A percentile compares a stretch with the other conserved stretches of the same genome.
These are phyloP conservation scores for Sapria himalayana DNA, from an alignment of 345 rosid genomes.

Conservation along the genomic window DNA sequence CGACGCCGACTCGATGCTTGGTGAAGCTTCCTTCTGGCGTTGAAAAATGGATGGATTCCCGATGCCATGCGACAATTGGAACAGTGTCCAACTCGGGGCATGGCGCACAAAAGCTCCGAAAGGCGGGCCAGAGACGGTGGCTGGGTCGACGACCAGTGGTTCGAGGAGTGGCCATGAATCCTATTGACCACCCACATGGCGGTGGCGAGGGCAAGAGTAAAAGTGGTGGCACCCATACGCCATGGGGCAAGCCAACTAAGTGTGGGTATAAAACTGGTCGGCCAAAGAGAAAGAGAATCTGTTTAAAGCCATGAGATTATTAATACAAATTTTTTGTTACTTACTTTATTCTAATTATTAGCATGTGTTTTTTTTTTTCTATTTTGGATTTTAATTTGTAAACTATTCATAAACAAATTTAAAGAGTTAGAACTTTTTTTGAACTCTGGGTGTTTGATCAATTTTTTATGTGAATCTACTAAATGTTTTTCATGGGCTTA, in stretches of 20 bases:
- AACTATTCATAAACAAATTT: too few species aligned
- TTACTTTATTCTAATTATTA: too few species aligned
- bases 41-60: slow-evolving; percentile 41
- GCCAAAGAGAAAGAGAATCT: slow-evolving; percentile 26
- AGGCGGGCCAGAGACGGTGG: slow-evolving; percentile 84
- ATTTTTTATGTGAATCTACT: too few species aligned
- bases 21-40: slow-evolving; percentile 57
- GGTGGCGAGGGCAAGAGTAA: slow-evolving; percentile 92
- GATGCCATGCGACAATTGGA: slow-evolving; percentile 61
- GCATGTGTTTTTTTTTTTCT: too few species aligned
- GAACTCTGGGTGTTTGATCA: too few species aligned
- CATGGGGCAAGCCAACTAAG: slow-evolving; percentile 90
- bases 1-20: slow-evolving; percentile 25
- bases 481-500: too few species aligned
- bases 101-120: slow-evolving; percentile 37
- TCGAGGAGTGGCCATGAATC: slow-evolving; percentile 76
- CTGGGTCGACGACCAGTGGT: slow-evolving; percentile 62
- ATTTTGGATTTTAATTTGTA: too few species aligned
- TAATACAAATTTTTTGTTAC: too few species aligned
- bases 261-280: slow-evolving; percentile 49
- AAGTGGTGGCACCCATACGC: slow-evolving; percentile 48
- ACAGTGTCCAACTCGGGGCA: slow-evolving; percentile 52
- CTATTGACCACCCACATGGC: slow-evolving; percentile 90
- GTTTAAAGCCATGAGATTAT: too few species aligned
- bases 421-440: too few species aligned